These are phyloP conservation scores for Ogataea allantospora DNA, from an alignment of 805 yeast genomes.

Conservation along the genomic window DNA sequence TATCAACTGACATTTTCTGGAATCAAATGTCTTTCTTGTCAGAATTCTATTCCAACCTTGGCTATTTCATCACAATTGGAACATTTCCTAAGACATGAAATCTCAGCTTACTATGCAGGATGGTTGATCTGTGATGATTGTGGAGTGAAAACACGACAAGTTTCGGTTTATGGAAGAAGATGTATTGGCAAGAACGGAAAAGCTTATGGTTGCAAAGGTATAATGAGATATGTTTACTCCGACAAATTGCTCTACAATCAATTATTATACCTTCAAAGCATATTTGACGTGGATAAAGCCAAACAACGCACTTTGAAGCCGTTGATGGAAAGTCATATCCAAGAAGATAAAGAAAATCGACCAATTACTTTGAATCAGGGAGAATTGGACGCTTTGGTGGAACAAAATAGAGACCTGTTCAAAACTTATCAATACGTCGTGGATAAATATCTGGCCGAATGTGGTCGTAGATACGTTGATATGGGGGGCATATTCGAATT, in stretches of 20 bases:
- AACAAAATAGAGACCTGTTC: slow-evolving; percentile 70
- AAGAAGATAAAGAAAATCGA: slow-evolving; percentile 22
- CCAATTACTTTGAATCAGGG: slow-evolving; percentile 39
- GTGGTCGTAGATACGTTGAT: slow-evolving; percentile 88
- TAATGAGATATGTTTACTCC: slow-evolving; percentile 71
- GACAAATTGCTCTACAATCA: slow-evolving; percentile 87
- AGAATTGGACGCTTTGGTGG: slow-evolving; percentile 70
- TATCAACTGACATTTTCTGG: slow-evolving; percentile 69
- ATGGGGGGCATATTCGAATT: slow-evolving; percentile 69
- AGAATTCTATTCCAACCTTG: slow-evolving; percentile 46
- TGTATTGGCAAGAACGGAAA: slow-evolving; percentile 68
- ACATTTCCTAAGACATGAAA: slow-evolving; percentile 61
- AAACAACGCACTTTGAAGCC: slow-evolving; percentile 57
- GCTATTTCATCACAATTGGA: slow-evolving; percentile 74
- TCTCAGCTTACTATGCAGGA: slow-evolving; percentile 80
- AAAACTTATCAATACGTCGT: slow-evolving; percentile 55
- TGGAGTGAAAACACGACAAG: slow-evolving; percentile 74
- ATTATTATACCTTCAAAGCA: slow-evolving; percentile 68
- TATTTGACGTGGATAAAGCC: slow-evolving; percentile 82
- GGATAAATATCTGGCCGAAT: slow-evolving; percentile 68
- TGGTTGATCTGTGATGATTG: slow-evolving; percentile 90
- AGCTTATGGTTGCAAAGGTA: slow-evolving; percentile 71
- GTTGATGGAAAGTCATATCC: slow-evolving; percentile 33
- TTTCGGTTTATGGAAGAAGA: slow-evolving; percentile 84
- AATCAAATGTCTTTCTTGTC: slow-evolving; percentile 64